Evolutionary conservation across 2,329 filamentous ascomycete genomes (phyloP).

Genomic region (Arachnopeziza araneosa): DNA sequence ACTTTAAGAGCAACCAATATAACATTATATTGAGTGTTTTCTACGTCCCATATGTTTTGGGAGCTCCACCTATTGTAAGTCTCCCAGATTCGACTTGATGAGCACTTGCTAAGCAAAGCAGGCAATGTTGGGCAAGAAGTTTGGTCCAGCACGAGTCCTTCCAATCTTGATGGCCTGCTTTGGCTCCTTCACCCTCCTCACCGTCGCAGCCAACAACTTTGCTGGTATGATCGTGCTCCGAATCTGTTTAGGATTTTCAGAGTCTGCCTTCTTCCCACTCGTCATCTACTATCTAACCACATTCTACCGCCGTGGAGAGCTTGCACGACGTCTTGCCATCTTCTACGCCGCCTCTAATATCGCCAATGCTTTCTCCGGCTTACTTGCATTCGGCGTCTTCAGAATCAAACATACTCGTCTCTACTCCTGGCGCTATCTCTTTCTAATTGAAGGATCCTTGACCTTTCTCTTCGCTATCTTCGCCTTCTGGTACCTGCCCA

Average conservation of each 20-base stretch:
- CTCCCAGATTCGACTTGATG: neutral
- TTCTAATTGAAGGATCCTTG: conserved; percentile 39
- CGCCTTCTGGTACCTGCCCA: conserved; percentile 33
- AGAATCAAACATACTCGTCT: conserved; percentile 45
- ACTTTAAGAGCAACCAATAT: conserved; percentile 59
- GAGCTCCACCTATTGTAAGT: conserved; percentile 53
- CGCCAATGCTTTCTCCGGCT: conserved; percentile 56
- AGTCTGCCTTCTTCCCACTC: conserved; percentile 64
- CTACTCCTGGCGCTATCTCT: conserved; percentile 47
- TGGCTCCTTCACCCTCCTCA: conserved; percentile 54
- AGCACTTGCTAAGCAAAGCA: conserved; percentile 24
- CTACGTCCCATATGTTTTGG: conserved; percentile 69
- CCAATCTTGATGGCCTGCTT: conserved; percentile 65
- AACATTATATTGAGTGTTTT: conserved; percentile 67
- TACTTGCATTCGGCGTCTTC: conserved; percentile 38
- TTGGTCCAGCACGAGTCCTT: conserved; percentile 56
- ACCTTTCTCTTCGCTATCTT: conserved; percentile 30
- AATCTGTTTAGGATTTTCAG: conserved; percentile 61
- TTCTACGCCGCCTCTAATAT: conserved; percentile 75
- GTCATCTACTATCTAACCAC: conserved; percentile 53
- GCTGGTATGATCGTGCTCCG: conserved; percentile 60
- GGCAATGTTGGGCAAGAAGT: conserved; percentile 61
- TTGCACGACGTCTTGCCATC: conserved; percentile 63
- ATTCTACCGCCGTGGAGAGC: conserved; percentile 67
- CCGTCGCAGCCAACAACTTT: conserved; percentile 51